Evolutionary conservation across 768 basidiomycete species (phyloP).

Genomic region (Auricularia heimuer): DNA sequence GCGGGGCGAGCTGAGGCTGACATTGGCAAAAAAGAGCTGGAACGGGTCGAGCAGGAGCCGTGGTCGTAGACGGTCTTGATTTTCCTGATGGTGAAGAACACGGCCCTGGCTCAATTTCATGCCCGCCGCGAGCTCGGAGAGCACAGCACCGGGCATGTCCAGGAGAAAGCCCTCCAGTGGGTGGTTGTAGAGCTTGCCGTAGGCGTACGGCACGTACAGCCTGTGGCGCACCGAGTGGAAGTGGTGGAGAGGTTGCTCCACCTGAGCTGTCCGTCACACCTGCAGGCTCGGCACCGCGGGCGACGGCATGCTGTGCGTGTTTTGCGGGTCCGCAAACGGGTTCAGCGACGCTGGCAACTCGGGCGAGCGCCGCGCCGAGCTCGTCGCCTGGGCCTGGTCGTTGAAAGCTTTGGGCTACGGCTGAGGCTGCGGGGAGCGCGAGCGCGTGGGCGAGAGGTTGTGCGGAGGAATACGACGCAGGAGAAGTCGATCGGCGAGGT

Average conservation of each 20-base stretch:
- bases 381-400: constrained; percentile 66
- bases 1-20: too few species aligned
- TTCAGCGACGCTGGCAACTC: too few species aligned
- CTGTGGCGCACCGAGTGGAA: constrained; percentile 86
- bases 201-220: constrained; percentile 94
- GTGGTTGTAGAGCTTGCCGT: constrained; percentile 97
- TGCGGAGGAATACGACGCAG: too few species aligned
- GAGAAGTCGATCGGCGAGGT: too few species aligned
- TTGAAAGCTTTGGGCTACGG: constrained; percentile 95
- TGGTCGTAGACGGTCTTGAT: constrained; percentile 91
- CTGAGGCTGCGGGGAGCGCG: constrained; percentile 93
- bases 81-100: constrained; percentile 71
- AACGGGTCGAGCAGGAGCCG: constrained; percentile 53
- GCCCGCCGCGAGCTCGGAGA: constrained; percentile 59
- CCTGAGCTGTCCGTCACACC: too few species aligned
- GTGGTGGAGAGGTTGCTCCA: too few species aligned
- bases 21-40: too few species aligned
- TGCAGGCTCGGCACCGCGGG: too few species aligned
- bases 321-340: too few species aligned
- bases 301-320: too few species aligned
- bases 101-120: constrained; percentile 75
- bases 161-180: constrained; percentile 89
- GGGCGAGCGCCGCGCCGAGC: too few species aligned
- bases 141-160: constrained; percentile 67
- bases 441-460: constrained; percentile 13